These are phyloP conservation scores for Wallacemonas sp. DNA, from an alignment of 208 protist species.

Conservation along the genomic window DNA sequence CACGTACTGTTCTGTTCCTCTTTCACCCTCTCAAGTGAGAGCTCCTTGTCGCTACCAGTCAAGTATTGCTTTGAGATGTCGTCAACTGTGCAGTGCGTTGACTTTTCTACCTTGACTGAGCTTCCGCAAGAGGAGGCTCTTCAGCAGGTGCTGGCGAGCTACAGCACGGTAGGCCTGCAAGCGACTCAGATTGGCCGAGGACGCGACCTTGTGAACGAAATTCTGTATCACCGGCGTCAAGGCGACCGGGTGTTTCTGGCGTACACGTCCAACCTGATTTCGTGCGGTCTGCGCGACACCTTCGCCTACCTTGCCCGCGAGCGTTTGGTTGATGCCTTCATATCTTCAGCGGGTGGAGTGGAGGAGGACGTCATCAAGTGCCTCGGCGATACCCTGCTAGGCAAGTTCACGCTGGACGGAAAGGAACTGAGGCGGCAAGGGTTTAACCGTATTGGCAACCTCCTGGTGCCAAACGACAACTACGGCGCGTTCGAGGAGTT, in stretches of 20 bases:
- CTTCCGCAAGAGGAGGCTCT: conserved; percentile 56
- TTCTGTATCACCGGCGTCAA: conserved; percentile 44
- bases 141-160: conserved; percentile 37
- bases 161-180: conserved; percentile 63
- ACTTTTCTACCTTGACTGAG: conserved; percentile 52
- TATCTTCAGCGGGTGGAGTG: conserved; percentile 98
- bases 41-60: too few relatives aligned
- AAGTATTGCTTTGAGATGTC: too few relatives aligned
- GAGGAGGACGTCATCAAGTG: conserved; percentile 99
- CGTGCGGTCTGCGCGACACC: conserved; percentile 97
- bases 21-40: too few relatives aligned
- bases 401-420: conserved; percentile 94
- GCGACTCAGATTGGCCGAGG: conserved; percentile 78
- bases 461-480: conserved; percentile 99
- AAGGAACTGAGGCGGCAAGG: conserved; percentile 82
- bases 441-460: conserved; percentile 99
- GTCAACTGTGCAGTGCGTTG: conserved; percentile 32
- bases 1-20: too few relatives aligned
- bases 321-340: conserved; percentile 96
- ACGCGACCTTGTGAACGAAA: conserved; percentile 55
- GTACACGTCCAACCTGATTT: conserved; percentile 99
- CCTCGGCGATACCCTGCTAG: conserved; percentile 94
- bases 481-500: conserved; percentile 99
- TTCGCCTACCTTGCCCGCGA: conserved; percentile 97
- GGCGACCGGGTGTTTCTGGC: conserved; percentile 96